Conservation (phyloP, 31 red algal genomes). For the Asparagopsis taxiformis region DNA sequence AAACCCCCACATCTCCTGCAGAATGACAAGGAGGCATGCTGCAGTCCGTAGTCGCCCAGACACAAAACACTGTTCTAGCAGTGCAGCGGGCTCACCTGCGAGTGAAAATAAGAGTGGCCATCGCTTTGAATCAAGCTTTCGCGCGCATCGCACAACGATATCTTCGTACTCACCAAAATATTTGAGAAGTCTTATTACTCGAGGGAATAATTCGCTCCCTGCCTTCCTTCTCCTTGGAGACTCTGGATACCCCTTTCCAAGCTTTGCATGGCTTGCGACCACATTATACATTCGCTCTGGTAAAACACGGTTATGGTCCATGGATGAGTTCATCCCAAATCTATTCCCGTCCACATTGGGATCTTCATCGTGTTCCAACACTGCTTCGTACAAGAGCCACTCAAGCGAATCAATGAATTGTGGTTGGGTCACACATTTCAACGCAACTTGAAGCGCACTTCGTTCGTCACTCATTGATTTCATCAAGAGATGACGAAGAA, state of each 20-base stretch:
- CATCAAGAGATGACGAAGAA: conserved; percentile 74
- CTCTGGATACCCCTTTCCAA: conserved; percentile 41
- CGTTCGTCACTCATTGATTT: conserved; percentile 49
- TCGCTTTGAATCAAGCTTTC: conserved; percentile 91
- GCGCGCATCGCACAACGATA: conserved; percentile 92
- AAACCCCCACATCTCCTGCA: conserved; percentile 97
- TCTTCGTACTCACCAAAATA: conserved; percentile 99
- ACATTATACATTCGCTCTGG: conserved; percentile 2
- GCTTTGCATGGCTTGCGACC: background rate
- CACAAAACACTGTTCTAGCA: conserved; percentile 96
- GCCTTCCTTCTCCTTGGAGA: conserved; percentile 52
- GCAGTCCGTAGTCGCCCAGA: conserved; percentile 82
- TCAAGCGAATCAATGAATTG: conserved; percentile 95
- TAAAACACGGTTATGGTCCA: background rate
- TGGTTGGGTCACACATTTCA: conserved; percentile 73
- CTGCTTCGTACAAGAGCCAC: conserved; percentile 90
- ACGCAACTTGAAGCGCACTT: conserved; percentile 70
- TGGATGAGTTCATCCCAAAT: background rate
- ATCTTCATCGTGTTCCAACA: conserved; percentile 80
- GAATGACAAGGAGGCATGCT: conserved; percentile 88
- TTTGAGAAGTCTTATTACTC: conserved; percentile 76
- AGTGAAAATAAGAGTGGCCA: conserved; percentile 91
- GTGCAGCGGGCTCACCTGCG: conserved; percentile 89
- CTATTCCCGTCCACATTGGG: conserved; percentile 4
- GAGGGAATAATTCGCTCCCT: conserved; percentile 66